A percentile compares a stretch with the other conserved stretches of the same genome.
phyloP scores from a whole-genome alignment of 129 eudicot species.

The Centaurea solstitialis region DNA sequence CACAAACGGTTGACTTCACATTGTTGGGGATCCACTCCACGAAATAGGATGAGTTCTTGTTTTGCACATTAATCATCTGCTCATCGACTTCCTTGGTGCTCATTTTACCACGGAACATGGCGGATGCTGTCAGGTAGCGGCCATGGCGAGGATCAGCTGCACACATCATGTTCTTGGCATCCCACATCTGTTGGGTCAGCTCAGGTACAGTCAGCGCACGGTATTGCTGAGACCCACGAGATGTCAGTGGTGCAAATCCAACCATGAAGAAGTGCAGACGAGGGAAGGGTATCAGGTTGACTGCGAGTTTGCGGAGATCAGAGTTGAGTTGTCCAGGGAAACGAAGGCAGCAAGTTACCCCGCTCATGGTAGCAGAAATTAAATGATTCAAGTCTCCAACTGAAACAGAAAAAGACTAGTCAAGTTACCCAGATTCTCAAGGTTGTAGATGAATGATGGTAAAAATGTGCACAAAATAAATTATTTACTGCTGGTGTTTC shows the following conservation, averaged over 20 bases:
- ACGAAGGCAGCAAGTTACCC: conserved; percentile 75
- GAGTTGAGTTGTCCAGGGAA: conserved; percentile 80
- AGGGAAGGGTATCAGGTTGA: conserved; percentile 62
- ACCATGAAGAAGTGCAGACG: conserved; percentile 69
- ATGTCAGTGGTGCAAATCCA: conserved; percentile 56
- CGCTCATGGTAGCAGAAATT: conserved; percentile 81
- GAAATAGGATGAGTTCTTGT: conserved; percentile 75
- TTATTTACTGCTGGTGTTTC: neutral
- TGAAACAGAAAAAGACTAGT: conserved; percentile 17
- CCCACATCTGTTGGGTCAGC: conserved; percentile 64
- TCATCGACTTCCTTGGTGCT: conserved; percentile 65
- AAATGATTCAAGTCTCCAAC: conserved; percentile 77
- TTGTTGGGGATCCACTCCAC: conserved; percentile 78
- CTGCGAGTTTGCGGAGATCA: conserved; percentile 63
- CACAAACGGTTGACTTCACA: conserved; percentile 78
- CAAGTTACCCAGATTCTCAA: neutral
- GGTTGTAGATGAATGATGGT: neutral
- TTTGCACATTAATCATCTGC: conserved; percentile 71
- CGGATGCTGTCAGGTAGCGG: conserved; percentile 60
- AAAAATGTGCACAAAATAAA: neutral
- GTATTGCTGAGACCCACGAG: conserved; percentile 68
- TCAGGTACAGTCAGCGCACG: conserved; percentile 56
- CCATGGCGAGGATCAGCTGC: conserved; percentile 64
- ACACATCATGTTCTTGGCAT: conserved; percentile 60
- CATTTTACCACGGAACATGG: conserved; percentile 70